Base-by-base conservation (phyloP, 305 asterid genomes). In the Fraxinus dipetala region DNA sequence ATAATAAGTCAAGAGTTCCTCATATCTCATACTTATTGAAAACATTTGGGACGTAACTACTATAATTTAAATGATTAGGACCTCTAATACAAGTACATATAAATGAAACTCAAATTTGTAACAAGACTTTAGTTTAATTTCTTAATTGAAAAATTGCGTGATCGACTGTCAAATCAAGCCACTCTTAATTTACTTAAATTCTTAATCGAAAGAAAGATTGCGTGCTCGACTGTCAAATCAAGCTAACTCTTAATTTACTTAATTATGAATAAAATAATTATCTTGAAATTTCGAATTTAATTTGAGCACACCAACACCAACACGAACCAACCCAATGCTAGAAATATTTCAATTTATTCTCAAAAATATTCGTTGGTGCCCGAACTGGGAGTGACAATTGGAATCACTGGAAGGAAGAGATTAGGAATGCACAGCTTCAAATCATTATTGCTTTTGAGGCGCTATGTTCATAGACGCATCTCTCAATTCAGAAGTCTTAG, bases 361-460 rank as follows among this genome's bases (percentile, higher is more conserved):
- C 59, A 51, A 51, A 16, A 1, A 43, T 11, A 43, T 10, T 11
- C 59, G 59, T 48, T n/a, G 59, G 20, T n/a, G 45, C 11, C 45
- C 10, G 24, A 9, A 59, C 11, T 36, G 45, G 45, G 45, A 36
- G 45, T 36, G 45, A 36, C 11, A 36, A 36, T 43, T 43, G 54
- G 5, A 43, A 13, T 43, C 54, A 2, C n/a, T 11, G 54, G 54
- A 43, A 43, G 54, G 54, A 43, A 13, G 54, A 43, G n/a, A 43
- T 43, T 43, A 48, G 70, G 31, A 72, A 92, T 92, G 98, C 89
- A 78, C 72, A 65, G 75, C 75, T 26, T 81, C 82, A 93, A 83
- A 48, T 34, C 87, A 24, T 86, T 87, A 78, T 82, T 81, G 59
- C 67, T 87, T 38, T 67, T 87, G 79, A 90, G 89, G 79, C 88